phyloP scores from a whole-genome alignment of 495 filamentous ascomycete genomes.

The Lichina pygmaea region DNA sequence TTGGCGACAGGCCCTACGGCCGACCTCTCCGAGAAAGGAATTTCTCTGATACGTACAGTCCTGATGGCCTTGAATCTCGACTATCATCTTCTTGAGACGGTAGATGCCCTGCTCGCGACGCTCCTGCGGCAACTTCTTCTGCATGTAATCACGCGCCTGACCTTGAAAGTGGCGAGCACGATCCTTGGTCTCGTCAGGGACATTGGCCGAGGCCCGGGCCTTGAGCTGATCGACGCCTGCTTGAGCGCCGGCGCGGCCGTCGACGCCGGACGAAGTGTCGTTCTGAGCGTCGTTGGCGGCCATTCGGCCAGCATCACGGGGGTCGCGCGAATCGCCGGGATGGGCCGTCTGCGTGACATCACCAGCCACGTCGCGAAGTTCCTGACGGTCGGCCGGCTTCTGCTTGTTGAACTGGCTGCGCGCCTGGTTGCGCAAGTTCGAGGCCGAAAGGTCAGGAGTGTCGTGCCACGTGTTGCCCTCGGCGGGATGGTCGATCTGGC shows the following conservation, averaged over 20 bases:
- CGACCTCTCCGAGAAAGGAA: background rate
- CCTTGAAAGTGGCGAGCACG: constrained; percentile 25
- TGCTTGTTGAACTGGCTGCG: constrained; percentile 32
- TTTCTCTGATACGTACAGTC: constrained; percentile 31
- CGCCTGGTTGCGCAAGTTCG: constrained; percentile 38
- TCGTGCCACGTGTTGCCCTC: constrained; percentile 89
- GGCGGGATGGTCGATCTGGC: constrained; percentile 56
- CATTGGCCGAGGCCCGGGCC: constrained; percentile 20
- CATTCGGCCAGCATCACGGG: constrained; percentile 17
- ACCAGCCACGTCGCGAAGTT: constrained; percentile 25
- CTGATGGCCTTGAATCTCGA: constrained; percentile 80
- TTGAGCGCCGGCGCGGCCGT: constrained; percentile 23
- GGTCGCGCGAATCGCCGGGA: constrained; percentile 21
- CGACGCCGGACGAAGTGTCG: constrained; percentile 20
- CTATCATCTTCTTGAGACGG: constrained; percentile 91
- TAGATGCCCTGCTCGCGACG: constrained; percentile 81
- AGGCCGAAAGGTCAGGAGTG: constrained; percentile 47
- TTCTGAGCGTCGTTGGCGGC: constrained; percentile 19
- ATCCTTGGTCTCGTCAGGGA: constrained; percentile 36
- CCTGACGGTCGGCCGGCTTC: constrained; percentile 25
- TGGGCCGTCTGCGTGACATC: constrained; percentile 26
- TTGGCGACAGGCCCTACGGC: background rate
- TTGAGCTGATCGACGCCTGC: constrained; percentile 22
- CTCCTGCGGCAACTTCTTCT: constrained; percentile 70
- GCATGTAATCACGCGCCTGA: constrained; percentile 42